Base-by-base conservation (phyloP, 1,284 basidiomycete species). In the Mycena citricolor region DNA sequence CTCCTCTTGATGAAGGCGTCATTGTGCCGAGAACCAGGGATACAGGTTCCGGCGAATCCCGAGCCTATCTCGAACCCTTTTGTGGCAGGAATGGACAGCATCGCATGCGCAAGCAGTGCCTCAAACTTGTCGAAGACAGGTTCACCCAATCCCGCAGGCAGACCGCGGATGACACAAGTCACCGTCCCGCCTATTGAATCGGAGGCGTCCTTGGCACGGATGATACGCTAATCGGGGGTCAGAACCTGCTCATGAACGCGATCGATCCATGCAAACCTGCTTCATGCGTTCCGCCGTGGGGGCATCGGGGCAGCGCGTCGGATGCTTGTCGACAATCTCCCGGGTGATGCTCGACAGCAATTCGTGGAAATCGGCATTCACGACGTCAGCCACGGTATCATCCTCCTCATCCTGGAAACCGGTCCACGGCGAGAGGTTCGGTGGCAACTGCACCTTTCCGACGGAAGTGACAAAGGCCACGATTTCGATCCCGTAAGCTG, bases 91-190 rank as follows among this genome's bases (percentile, higher is more conserved):
- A 99, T 98, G 49, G 90, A 94, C 46, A 99, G 80, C 94, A 99
- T 99, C 13, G 97, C 97, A 64, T 99, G 97, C 3, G 82, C 97
- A 47, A 99, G 83, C 57, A 85, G 83, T 24, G 97, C 97, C 67
- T 98, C 97, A 62, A 99, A 86, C 73, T 99, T 99, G 78, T 99
- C 94, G 65, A 99, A 99, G 46, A 92, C 90, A 33, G 97, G 97
- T 67, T 99, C 97, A 44, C 97, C 97, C 26, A 99, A 80, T 3
- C 97, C 97, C 14, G 86, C 69, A 30, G 97, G 94, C 5, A 89
- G 82, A 54, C 86, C 81, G 42, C 95, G 88, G 60, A 99, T 90
- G 30, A 99, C 90, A 65, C 97, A 99, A 41, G 93, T 98, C 47
- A 99, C 83, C 5, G 92, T 97, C 19, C 97, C 97, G 47, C 97